phyloP scores from a whole-genome alignment of 164 flowering plant genomes.

The Aristolochia fimbriata region DNA sequence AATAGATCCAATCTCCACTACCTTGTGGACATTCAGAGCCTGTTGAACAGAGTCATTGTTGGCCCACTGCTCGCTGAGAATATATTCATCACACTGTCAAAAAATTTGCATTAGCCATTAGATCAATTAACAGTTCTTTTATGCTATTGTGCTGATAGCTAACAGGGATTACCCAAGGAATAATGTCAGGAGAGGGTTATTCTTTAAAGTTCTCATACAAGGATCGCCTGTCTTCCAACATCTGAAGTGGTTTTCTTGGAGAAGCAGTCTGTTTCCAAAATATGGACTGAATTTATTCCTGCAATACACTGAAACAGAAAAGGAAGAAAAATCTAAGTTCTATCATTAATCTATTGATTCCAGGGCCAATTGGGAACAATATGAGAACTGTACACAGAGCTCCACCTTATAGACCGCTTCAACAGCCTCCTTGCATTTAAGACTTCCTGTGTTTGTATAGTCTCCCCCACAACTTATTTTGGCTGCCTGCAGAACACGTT shows the following conservation, averaged over 20 bases:
- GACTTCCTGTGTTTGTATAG: slow-evolving; percentile 17
- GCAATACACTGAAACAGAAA: slow-evolving; percentile 3
- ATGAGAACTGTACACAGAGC: too few species aligned
- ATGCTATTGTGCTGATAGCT: background rate
- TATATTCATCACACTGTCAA: background rate
- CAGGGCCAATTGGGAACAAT: background rate
- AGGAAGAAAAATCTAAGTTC: too few species aligned
- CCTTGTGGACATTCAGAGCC: background rate
- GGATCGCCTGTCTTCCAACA: slow-evolving; percentile 2
- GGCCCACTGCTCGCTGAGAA: background rate
- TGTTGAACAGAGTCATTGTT: background rate
- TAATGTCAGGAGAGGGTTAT: background rate
- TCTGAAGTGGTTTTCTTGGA: slow-evolving; percentile 5
- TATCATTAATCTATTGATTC: background rate
- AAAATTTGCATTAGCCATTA: background rate
- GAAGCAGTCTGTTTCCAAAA: slow-evolving; percentile 24
- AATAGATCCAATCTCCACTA: background rate
- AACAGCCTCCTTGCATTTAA: slow-evolving; percentile 15
- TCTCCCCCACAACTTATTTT: slow-evolving; percentile 23
- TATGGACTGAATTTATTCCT: slow-evolving; percentile 3
- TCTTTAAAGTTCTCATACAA: slow-evolving; percentile 1
- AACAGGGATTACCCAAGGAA: background rate
- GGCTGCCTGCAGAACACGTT: slow-evolving; percentile 10
- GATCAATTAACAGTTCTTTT: background rate
- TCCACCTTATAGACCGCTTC: slow-evolving; percentile 13